phyloP scores from a whole-genome alignment of 2,329 filamentous ascomycete species.

The Juglanconis juglandina region DNA sequence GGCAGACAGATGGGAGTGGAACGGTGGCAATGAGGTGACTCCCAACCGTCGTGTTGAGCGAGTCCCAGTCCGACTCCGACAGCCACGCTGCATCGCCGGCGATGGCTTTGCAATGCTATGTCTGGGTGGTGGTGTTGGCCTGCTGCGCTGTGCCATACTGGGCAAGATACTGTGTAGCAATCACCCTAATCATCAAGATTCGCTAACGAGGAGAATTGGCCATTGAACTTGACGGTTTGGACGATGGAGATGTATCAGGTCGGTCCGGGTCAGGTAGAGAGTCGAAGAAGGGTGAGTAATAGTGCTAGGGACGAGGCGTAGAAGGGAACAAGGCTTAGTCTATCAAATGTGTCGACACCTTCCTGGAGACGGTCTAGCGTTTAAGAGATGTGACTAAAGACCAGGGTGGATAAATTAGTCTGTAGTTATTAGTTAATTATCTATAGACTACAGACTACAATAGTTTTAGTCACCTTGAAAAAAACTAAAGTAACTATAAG shows the following conservation, averaged over 20 bases:
- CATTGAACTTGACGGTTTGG: neutral
- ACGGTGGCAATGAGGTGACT: too few species aligned
- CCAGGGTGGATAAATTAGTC: too few species aligned
- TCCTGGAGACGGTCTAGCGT: neutral
- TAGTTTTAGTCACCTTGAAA: too few species aligned
- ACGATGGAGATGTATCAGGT: too few species aligned
- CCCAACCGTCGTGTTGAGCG: too few species aligned
- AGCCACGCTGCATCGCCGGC: slow-evolving; percentile 56
- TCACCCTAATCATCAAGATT: neutral
- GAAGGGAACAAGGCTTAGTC: neutral
- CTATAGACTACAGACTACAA: too few species aligned
- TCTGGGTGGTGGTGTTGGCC: neutral
- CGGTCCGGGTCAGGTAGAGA: too few species aligned
- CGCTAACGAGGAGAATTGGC: neutral
- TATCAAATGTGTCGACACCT: neutral
- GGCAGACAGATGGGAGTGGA: too few species aligned
- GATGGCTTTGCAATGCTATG: slow-evolving; percentile 4
- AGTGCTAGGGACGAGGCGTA: neutral
- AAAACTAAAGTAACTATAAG: too few species aligned
- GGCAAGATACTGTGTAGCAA: neutral
- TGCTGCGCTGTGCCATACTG: neutral
- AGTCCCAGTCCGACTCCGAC: slow-evolving; percentile 26
- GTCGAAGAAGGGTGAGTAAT: neutral
- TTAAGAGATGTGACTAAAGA: neutral
- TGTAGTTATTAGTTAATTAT: too few species aligned